Base-by-base conservation (phyloP, 305 asterid genomes). In the Fraxinus velutina region DNA sequence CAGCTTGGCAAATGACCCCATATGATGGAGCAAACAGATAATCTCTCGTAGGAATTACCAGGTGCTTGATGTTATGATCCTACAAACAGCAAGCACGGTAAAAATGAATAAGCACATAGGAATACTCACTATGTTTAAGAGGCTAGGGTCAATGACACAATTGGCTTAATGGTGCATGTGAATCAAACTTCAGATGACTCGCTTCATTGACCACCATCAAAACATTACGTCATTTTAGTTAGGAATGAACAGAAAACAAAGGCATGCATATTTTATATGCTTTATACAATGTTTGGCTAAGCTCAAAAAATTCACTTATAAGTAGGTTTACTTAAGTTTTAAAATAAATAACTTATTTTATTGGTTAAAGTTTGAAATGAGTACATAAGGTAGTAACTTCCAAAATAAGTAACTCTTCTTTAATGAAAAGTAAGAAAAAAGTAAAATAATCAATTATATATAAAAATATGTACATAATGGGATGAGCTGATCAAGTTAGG, bases 1-100 rank as follows among this genome's bases (percentile, higher is more conserved):
- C 93, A 79, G 99, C 99, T 86, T 83, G 92, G 84, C 87, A 83
- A 27, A 95, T 93, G 88, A 91, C 94, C 73, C 82, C 86, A 57
- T 81, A 86, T 21, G 91, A 88, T 33, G 99, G 98, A 86, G 99
- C 99, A 89, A 95, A 95, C 64, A 95, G 96, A 86, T 95, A 93
- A 85, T 95, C 99, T 86, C 99, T 88, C 6, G 99, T 95, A 17
- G 99, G 97, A 83, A 95, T 91, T 84, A 95, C 90, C 87, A 95
- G 84, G 88, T 95, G 99, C 80, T 89, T 89, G 19, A 95, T 92
- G 81, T 66, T 77, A 71, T 92, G 88, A 84, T 89, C 94, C 97
- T 94, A 64, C 82, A 88, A 81, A 80, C 19, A 79, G 76, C 34
- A 71, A 84, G 74, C 32, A 78, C 76, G 2, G 33, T 64, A 57